Percentiles rank a stretch among this genome's conserved stretches.
Conservation (phyloP, 345 rosid genomes). For the Clarkia xantiana region DNA sequence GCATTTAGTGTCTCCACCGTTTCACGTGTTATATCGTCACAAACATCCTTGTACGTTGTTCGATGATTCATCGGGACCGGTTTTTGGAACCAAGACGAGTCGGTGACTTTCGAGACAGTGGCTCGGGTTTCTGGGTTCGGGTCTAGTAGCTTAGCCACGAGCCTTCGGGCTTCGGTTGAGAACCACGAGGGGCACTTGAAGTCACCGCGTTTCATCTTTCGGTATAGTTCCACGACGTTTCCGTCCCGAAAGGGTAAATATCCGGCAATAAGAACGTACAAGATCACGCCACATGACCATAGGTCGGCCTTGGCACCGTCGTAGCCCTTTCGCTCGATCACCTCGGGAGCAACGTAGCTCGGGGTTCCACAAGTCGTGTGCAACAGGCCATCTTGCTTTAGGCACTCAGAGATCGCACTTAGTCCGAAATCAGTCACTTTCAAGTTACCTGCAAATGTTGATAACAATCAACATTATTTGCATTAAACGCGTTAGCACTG, state of each 20-base stretch:
- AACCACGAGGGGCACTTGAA: constrained; percentile 90
- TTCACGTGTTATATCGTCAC: constrained; percentile 17
- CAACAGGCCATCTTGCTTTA: constrained; percentile 62
- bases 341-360: constrained; percentile 89
- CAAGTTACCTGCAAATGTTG: constrained; percentile 12
- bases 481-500: background rate
- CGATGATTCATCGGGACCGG: constrained; percentile 12
- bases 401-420: constrained; percentile 61
- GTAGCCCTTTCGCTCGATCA: constrained; percentile 67
- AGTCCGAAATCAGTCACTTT: constrained; percentile 89
- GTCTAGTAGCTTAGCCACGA: constrained; percentile 71
- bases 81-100: constrained; percentile 69
- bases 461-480: background rate
- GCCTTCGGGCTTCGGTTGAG: constrained; percentile 57
- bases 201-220: constrained; percentile 75
- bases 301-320: constrained; percentile 86
- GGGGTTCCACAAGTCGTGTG: constrained; percentile 92
- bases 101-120: constrained; percentile 42
- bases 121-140: constrained; percentile 63
- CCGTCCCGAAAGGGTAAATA: constrained; percentile 80
- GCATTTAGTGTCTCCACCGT: constrained; percentile 63
- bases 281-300: constrained; percentile 93
- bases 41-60: constrained; percentile 13
- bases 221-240: constrained; percentile 62
- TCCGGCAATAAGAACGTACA: constrained; percentile 78